Percentiles rank a stretch among this genome's conserved stretches.
Conservation (phyloP, 179 eudicot genomes). For the Sideroxylon spinosum region DNA sequence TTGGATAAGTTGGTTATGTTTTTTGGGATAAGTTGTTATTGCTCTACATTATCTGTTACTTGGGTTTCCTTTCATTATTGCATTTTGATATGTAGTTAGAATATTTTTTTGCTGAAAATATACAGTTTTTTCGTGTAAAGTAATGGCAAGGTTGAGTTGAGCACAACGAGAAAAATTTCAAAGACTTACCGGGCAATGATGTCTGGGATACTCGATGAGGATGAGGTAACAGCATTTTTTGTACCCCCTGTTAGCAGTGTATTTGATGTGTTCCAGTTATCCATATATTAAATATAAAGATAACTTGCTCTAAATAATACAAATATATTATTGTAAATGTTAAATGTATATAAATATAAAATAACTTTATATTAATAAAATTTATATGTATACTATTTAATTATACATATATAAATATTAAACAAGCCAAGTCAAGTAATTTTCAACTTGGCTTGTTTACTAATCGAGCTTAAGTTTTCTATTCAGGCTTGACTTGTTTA, state of each 20-base stretch:
- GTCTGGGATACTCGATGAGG: constrained; percentile 51
- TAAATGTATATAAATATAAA: too few relatives aligned
- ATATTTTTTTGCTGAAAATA: constrained; percentile 4
- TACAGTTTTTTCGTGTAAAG: constrained; percentile 22
- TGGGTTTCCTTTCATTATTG: not conserved
- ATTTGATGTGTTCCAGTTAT: not conserved
- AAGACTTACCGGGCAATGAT: constrained; percentile 80
- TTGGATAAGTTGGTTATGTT: not conserved
- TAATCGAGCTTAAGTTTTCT: too few relatives aligned
- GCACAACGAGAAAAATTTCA: constrained; percentile 46
- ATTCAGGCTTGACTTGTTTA: too few relatives aligned
- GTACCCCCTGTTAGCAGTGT: not conserved
- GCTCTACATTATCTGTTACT: not conserved
- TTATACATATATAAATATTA: too few relatives aligned
- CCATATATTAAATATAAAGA: too few relatives aligned
- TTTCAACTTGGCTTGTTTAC: too few relatives aligned
- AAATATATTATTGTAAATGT: too few relatives aligned
- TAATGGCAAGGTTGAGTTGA: constrained; percentile 22
- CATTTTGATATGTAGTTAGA: not conserved
- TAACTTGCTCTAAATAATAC: too few relatives aligned
- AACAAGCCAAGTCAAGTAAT: too few relatives aligned
- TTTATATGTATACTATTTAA: too few relatives aligned
- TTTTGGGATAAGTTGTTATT: not conserved
- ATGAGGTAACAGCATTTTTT: constrained; percentile 53
- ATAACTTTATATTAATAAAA: too few relatives aligned